Conservation (phyloP, 805 yeast species). For the Candida nanaspora region DNA sequence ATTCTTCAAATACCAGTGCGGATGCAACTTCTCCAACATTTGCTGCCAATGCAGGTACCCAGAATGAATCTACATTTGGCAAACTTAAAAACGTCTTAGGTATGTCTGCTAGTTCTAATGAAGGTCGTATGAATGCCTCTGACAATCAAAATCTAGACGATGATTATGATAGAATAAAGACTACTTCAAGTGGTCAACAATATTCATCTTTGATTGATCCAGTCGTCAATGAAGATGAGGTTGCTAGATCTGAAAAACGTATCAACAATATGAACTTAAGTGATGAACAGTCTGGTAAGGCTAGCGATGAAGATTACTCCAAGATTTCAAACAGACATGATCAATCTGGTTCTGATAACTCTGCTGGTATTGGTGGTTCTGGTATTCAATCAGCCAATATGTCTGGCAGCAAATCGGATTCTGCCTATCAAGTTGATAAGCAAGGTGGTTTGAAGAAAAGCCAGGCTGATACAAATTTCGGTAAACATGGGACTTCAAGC, state of each 20-base stretch:
- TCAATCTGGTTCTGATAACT: background rate
- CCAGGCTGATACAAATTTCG: too few species aligned
- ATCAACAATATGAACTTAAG: too few species aligned
- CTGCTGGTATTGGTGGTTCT: conserved; percentile 2
- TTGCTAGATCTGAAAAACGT: too few species aligned
- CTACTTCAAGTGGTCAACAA: conserved; percentile 3
- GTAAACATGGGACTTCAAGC: too few species aligned
- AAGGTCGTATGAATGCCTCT: too few species aligned
- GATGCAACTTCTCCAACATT: conserved; percentile 11
- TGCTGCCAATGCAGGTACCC: conserved; percentile 2
- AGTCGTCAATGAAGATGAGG: conserved; percentile 12
- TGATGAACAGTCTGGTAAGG: too few species aligned
- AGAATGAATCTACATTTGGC: background rate
- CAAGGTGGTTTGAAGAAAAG: too few species aligned
- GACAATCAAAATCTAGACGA: background rate
- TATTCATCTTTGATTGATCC: conserved; percentile 24
- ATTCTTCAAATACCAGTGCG: conserved; percentile 1
- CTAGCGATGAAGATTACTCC: background rate
- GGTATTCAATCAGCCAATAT: conserved; percentile 1
- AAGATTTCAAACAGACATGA: background rate
- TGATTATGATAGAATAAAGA: background rate
- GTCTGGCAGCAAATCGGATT: too few species aligned
- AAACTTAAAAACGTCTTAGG: too few species aligned
- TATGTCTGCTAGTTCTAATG: background rate
- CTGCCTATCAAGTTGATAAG: too few species aligned